Base-by-base conservation (phyloP, 2,329 filamentous ascomycete genomes). In the Fusarium sp. region DNA sequence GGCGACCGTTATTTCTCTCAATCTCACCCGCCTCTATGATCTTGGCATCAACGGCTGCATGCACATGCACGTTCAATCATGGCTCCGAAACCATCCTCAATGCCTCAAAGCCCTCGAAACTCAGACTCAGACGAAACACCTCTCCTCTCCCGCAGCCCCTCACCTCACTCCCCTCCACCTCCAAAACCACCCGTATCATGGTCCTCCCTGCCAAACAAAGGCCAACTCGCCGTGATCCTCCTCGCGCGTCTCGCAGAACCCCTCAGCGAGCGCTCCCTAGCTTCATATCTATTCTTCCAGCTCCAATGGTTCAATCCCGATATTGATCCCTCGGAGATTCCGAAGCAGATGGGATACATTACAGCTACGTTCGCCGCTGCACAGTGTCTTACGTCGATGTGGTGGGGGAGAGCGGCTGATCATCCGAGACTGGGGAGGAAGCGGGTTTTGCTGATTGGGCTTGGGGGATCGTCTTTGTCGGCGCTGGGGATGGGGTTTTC, bases 241-340 rank as follows among this genome's bases (percentile, higher is more conserved):
- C 83, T 97, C 48, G 92, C 94, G 14, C 90, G 94, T 33, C 84
- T 97, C 27, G 94, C 92, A 16, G 94, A 97, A 79, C 94, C 94
- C 7, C 84, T 97, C 39, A 92, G 93, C 0, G 93, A 96, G 78
- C 94, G 93, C 2, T 93, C 91, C 18, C 81, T 94, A 14, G 86
- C 86, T 81, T 88, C 92, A 4, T 97, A 97, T 81, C 90, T 97
- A 85, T 97, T 94, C 82, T 97, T 95, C 81, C 93, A 96, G 80
- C 88, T 97, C n/a, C 90, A 90, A 74, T 95, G 91, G 65, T 95
- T 97, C 75, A 83, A 88, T 64, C 83, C 85, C 1, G 81, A 76
- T 15, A 82, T 89, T 19, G 81, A 88, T 1, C 84, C 87, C 73
- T 86, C 93, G 29, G 90, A 88, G 4, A 94, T 97, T 73, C 89